Conservation (phyloP, 345 rosid genomes). For the Moricandia moricandioides region DNA sequence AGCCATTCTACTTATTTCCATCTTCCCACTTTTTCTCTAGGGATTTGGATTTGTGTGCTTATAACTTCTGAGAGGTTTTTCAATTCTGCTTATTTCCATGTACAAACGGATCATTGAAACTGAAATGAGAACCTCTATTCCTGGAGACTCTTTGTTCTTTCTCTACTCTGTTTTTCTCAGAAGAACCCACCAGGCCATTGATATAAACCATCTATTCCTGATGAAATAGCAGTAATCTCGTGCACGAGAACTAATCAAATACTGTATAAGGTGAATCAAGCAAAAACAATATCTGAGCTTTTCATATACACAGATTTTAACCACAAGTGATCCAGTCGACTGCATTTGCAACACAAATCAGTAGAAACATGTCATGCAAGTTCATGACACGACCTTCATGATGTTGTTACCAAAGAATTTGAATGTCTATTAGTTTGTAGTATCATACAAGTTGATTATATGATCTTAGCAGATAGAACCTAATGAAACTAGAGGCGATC, state of each 20-base stretch:
- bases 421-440: not conserved
- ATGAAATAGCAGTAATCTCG: not conserved
- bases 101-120: slow-evolving; percentile 20
- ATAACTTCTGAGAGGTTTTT: slow-evolving; percentile 18
- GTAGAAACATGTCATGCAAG: not conserved
- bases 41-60: slow-evolving; percentile 37
- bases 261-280: not conserved
- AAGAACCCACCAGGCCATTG: slow-evolving; percentile 4
- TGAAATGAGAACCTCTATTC: not conserved
- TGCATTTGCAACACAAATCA: not conserved
- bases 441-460: not conserved
- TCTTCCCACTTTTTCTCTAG: slow-evolving; percentile 24
- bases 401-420: not conserved
- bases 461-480: not conserved
- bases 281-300: not conserved
- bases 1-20: slow-evolving; percentile 20
- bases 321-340: not conserved
- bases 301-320: not conserved
- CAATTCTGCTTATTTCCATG: slow-evolving; percentile 10
- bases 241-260: not conserved
- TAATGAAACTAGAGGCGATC: not conserved
- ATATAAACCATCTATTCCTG: not conserved
- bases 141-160: not conserved
- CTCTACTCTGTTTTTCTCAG: slow-evolving; percentile 8
- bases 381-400: not conserved